Evolutionary conservation across 176 grass and related monocot species (phyloP).

Genomic region (Chrysopogon serrulatus): DNA sequence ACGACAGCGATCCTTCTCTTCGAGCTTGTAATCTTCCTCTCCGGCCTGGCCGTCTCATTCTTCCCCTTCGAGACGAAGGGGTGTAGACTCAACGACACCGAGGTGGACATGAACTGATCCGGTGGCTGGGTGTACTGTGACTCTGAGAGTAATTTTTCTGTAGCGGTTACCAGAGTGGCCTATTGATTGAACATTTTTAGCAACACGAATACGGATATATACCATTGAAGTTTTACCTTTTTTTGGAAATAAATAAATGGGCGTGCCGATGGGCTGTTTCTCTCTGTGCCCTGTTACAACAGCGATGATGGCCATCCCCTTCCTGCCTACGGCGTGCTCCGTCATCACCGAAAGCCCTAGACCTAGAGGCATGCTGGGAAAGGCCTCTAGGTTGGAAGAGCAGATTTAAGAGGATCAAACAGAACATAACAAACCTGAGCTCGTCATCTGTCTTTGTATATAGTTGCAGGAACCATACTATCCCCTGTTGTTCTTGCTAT

Average conservation of each 20-base stretch:
- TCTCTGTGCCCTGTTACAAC: not conserved
- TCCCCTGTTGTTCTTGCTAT: too few species aligned
- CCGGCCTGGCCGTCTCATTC: conserved; percentile 71
- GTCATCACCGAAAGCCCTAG: too few species aligned
- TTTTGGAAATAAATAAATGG: not conserved
- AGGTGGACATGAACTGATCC: conserved; percentile 48
- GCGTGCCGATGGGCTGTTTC: not conserved
- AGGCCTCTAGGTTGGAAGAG: too few species aligned
- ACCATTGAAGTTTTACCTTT: not conserved
- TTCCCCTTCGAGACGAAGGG: conserved; percentile 87
- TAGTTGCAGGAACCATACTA: too few species aligned
- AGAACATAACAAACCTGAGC: too few species aligned
- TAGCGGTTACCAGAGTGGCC: not conserved
- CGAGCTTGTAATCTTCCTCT: conserved; percentile 80
- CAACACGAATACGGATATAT: not conserved
- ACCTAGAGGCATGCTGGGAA: too few species aligned
- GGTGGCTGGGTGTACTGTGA: not conserved
- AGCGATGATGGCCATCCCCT: not conserved
- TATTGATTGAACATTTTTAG: not conserved
- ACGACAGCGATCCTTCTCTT: conserved; percentile 68
- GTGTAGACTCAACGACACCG: conserved; percentile 55
- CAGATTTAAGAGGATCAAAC: too few species aligned
- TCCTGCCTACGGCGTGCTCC: too few species aligned
- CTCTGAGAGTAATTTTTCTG: not conserved
- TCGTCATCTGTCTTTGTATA: too few species aligned